Conservation (phyloP, 805 yeast species). For the Candida hispaniensis region DNA sequence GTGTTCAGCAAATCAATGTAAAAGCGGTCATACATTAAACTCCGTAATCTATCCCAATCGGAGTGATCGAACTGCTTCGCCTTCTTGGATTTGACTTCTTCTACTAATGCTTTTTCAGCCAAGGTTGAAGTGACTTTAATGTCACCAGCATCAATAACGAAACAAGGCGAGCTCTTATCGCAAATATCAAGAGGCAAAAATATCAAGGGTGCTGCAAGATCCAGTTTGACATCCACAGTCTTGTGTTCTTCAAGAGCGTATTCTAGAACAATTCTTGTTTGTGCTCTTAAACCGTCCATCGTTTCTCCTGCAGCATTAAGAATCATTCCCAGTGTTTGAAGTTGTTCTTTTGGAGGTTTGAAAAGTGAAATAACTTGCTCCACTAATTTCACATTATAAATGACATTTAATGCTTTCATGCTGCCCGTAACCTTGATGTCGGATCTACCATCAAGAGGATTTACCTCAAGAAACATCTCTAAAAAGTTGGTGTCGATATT, state of each 20-base stretch:
- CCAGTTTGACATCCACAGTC: constrained; percentile 73
- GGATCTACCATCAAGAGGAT: constrained; percentile 76
- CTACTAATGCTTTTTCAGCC: constrained; percentile 56
- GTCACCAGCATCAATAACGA: constrained; percentile 92
- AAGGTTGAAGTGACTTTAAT: constrained; percentile 73
- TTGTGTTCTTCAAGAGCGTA: constrained; percentile 92
- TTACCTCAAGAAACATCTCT: constrained; percentile 67
- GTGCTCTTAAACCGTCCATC: constrained; percentile 79
- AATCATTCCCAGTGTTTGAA: constrained; percentile 81
- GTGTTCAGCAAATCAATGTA: constrained; percentile 69
- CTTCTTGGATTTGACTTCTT: constrained; percentile 52
- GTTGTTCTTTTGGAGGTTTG: constrained; percentile 74
- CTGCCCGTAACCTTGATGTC: constrained; percentile 68
- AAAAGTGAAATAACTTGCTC: constrained; percentile 69
- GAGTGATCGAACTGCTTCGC: constrained; percentile 42
- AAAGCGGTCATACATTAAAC: constrained; percentile 84
- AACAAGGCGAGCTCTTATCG: constrained; percentile 76
- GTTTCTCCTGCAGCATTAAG: constrained; percentile 93
- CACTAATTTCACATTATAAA: constrained; percentile 74
- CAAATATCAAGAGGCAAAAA: constrained; percentile 75
- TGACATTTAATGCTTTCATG: constrained; percentile 77
- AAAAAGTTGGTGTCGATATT: constrained; percentile 40
- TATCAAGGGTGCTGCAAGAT: constrained; percentile 86
- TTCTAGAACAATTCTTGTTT: constrained; percentile 84
- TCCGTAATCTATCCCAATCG: constrained; percentile 67